phyloP scores from a whole-genome alignment of 108 stramenopile genomes.

The Pseudonitzschia delicatissima region DNA sequence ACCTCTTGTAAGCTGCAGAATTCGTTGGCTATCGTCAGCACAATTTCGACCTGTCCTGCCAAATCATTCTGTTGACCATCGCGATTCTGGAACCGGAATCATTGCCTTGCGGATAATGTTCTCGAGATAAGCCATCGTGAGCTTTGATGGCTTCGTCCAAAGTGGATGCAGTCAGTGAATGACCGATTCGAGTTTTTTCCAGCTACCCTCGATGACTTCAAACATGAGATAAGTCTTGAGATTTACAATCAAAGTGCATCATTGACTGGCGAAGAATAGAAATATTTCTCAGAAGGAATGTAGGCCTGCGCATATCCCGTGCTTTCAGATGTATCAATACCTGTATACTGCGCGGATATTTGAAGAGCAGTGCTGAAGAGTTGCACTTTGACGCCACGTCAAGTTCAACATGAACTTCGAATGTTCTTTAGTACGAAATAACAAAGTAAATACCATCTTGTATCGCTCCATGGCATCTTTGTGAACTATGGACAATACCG shows the following conservation, averaged over 20 bases:
- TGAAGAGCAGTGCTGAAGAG: conserved; percentile 84
- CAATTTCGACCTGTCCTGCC: conserved; percentile 47
- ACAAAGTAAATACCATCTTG: conserved; percentile 80
- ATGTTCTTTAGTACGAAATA: conserved; percentile 86
- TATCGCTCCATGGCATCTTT: conserved; percentile 67
- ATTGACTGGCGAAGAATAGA: conserved; percentile 91
- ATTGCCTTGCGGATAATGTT: conserved; percentile 81
- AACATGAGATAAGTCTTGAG: conserved; percentile 97
- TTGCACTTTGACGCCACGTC: conserved; percentile 92
- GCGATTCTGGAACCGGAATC: conserved; percentile 35
- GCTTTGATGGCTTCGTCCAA: conserved; percentile 91
- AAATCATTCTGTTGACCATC: conserved; percentile 33
- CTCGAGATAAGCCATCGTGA: conserved; percentile 87
- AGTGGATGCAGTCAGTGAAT: conserved; percentile 65
- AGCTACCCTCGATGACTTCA: conserved; percentile 95
- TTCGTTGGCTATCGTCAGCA: conserved; percentile 61
- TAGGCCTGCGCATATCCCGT: conserved; percentile 52
- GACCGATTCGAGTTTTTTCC: conserved; percentile 69
- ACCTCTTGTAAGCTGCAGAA: conserved; percentile 83
- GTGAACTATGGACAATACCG: conserved; percentile 85
- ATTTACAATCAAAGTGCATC: conserved; percentile 94
- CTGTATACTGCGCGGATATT: conserved; percentile 43
- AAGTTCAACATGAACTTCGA: conserved; percentile 91
- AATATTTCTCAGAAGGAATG: conserved; percentile 80
- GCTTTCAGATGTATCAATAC: conserved; percentile 35